Base-by-base conservation (phyloP, 495 filamentous ascomycete genomes). In the Neurospora hispaniola region DNA sequence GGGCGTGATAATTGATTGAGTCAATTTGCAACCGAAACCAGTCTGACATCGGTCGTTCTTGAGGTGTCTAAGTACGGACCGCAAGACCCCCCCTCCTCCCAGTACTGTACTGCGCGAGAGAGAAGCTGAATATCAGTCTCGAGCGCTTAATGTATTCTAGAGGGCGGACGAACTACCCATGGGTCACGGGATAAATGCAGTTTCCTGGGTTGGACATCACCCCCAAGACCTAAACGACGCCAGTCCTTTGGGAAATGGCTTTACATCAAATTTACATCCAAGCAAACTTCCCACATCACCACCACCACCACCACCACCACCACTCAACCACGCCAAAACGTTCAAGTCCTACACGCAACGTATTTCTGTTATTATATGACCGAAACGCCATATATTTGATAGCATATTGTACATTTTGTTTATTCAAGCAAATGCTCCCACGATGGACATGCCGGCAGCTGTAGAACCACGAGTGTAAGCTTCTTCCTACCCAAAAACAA, bases 361-460 rank as follows among this genome's bases (percentile, higher is more conserved):
- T 66, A 66, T 38, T 1, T 66, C 11, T 18, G 14, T 18, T 18
- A 66, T 18, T 73, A 12, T 42, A 10, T 54, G n/a, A 40, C n/a
- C 3, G 20, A 27, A 54, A 14, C 1, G 5, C 0, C 48, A 59
- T 27, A 27, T 27, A 59, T 31, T 4, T 59, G 20, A 11, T 27
- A 23, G 14, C 5, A n/a, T 54, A 66, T 70, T 11, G 70, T 35
- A 44, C 41, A 31, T 7, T 42, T 40, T 39, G 16, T 41, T 2
- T 27, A 5, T 73, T 79, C 81, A 85, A 35, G 84, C 84, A 74
- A 83, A 82, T 73, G 85, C 86, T 78, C 83, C 89, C 83, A 88
- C 86, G 83, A 89, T 88, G 82, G 90, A 88, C 90, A 92, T 92
- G 85, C 79, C 80, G 46, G 72, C 71, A 66, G 79, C 80, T 79